Percentiles rank a stretch among this genome's conserved stretches.
phyloP scores from a whole-genome alignment of 2,329 filamentous ascomycete species.

The Curvularia sp. region DNA sequence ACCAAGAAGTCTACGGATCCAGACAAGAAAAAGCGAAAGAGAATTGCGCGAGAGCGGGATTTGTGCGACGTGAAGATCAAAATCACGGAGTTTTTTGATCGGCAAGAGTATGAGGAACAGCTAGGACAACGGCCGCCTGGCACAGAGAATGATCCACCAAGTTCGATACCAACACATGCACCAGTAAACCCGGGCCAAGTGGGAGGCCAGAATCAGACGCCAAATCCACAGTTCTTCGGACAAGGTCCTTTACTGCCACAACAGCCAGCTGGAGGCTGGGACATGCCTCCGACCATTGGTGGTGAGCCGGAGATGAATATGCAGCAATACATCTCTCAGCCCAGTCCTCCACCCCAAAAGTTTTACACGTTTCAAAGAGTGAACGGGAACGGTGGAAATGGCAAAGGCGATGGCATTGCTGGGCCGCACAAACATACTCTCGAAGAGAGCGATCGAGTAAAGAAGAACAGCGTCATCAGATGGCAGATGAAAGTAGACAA shows the following conservation, averaged over 20 bases:
- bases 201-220: conserved; percentile 17
- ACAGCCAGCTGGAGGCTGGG: conserved; percentile 33
- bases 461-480: conserved; percentile 79
- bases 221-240: conserved; percentile 33
- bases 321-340: conserved; percentile 20
- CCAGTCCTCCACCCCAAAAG: conserved; percentile 30
- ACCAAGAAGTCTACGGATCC: conserved; percentile 82
- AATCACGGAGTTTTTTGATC: conserved; percentile 79
- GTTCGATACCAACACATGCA: conserved; percentile 13
- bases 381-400: conserved; percentile 77
- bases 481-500: conserved; percentile 70
- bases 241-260: conserved; percentile 26
- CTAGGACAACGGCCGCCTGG: conserved; percentile 39
- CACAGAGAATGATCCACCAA: conserved; percentile 18
- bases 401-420: conserved; percentile 71
- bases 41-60: conserved; percentile 75
- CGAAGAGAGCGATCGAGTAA: conserved; percentile 77
- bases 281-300: conserved; percentile 29
- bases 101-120: conserved; percentile 51
- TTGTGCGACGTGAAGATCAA: conserved; percentile 90
- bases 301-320: conserved; percentile 26
- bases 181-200: conserved; percentile 7
- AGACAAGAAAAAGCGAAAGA: conserved; percentile 82
- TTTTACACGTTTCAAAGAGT: conserved; percentile 77
- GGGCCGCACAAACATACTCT: conserved; percentile 78